Percentiles rank a stretch among this genome's conserved stretches.
Evolutionary conservation across 2,329 filamentous ascomycete genomes (phyloP).

Genomic region (Microsporum ferrugineum): DNA sequence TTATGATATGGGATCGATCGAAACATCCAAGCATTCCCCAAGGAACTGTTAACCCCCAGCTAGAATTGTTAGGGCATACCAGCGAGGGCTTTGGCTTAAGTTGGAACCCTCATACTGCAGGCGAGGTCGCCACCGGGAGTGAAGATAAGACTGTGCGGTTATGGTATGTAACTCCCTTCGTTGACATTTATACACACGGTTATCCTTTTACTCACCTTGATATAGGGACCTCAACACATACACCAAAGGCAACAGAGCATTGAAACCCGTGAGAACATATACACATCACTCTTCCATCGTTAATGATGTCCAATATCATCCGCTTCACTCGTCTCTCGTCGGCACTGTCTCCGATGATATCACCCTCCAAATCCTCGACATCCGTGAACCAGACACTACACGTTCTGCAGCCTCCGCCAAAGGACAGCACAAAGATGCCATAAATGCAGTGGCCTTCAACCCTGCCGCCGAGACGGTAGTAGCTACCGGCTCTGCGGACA

Average conservation of each 20-base stretch:
- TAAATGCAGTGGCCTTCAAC: constrained; percentile 94
- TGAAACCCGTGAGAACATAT: constrained; percentile 64
- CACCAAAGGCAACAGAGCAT: constrained; percentile 54
- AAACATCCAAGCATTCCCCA: constrained; percentile 75
- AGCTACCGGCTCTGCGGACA: constrained; percentile 88
- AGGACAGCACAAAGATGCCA: constrained; percentile 75
- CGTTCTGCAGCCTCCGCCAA: constrained; percentile 58
- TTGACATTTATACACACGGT: not conserved
- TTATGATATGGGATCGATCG: constrained; percentile 89
- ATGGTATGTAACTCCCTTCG: constrained; percentile 48
- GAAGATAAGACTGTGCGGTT: constrained; percentile 85
- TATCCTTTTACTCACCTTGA: not conserved
- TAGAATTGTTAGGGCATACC: constrained; percentile 73
- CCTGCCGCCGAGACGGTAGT: constrained; percentile 80
- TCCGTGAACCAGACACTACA: constrained; percentile 55
- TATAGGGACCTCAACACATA: constrained; percentile 68
- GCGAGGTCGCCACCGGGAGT: constrained; percentile 77
- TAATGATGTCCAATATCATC: constrained; percentile 95
- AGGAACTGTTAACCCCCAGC: constrained; percentile 65
- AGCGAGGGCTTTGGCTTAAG: constrained; percentile 83
- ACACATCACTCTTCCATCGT: constrained; percentile 83
- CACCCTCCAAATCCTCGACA: constrained; percentile 82
- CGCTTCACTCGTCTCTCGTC: constrained; percentile 70
- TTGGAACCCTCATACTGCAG: constrained; percentile 78
- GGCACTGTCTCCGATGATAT: constrained; percentile 92